Conservation (phyloP, 31 red algal genomes). For the Odonthalia washingtoniensis region DNA sequence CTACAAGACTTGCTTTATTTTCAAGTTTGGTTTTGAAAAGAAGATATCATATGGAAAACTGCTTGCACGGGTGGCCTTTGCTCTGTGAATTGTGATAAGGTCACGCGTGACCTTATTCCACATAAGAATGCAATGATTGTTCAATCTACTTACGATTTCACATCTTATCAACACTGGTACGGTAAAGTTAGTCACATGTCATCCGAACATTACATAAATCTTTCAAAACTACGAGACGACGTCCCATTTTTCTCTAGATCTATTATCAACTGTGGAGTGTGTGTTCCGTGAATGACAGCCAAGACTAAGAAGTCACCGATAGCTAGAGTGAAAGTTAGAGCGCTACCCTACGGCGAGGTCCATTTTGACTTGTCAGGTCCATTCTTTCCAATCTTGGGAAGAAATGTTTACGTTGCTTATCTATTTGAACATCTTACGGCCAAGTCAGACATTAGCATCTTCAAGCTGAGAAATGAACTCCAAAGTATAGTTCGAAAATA, state of each 20-base stretch:
- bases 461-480: too few species aligned
- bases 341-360: neutral
- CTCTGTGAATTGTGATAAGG: neutral
- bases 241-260: neutral
- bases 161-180: too few species aligned
- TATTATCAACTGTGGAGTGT: neutral
- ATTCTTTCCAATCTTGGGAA: neutral
- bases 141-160: too few species aligned
- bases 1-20: neutral
- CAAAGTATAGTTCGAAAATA: too few species aligned
- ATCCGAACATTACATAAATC: neutral
- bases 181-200: neutral
- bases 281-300: too few species aligned
- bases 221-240: neutral
- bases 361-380: too few species aligned
- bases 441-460: neutral
- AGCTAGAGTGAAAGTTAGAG: neutral
- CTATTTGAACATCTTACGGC: neutral
- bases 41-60: neutral
- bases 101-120: neutral
- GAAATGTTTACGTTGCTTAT: neutral
- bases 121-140: neutral
- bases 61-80: neutral
- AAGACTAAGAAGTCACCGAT: neutral
- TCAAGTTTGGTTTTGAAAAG: neutral